These are phyloP conservation scores for Aspergillus caelatus DNA, from an alignment of 2,329 filamentous ascomycete species.

Conservation along the genomic window DNA sequence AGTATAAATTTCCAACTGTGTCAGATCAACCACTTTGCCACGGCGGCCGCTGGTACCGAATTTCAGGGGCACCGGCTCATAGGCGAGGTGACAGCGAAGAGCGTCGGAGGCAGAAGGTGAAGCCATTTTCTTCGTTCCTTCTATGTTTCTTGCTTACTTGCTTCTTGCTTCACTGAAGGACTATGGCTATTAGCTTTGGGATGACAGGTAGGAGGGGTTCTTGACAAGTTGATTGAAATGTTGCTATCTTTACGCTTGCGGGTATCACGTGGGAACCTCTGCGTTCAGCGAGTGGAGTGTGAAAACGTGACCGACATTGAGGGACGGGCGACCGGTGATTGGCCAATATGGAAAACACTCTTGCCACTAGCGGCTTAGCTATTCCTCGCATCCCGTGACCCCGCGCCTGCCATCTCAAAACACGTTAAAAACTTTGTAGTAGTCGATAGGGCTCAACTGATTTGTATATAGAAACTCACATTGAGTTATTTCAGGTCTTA, in stretches of 20 bases:
- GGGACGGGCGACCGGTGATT: neutral
- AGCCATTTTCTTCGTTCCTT: neutral
- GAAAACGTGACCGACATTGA: neutral
- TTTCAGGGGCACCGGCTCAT: slow-evolving; percentile 33
- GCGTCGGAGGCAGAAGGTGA: neutral
- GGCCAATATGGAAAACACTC: neutral
- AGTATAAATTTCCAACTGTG: slow-evolving; percentile 38
- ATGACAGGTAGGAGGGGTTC: neutral
- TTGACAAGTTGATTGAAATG: neutral
- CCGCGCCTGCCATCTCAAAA: no score
- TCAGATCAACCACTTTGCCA: slow-evolving; percentile 34
- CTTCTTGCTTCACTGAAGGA: neutral
- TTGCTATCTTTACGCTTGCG: neutral
- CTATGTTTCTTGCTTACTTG: neutral
- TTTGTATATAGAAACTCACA: no score
- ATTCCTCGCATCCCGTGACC: neutral
- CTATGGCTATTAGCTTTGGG: neutral
- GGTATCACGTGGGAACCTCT: neutral
- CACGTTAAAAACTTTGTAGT: no score
- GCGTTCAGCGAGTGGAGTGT: neutral
- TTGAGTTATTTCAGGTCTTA: no score
- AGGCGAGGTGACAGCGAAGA: slow-evolving; percentile 21
- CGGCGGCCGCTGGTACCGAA: slow-evolving; percentile 40
- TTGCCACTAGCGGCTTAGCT: neutral
- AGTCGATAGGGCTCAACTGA: no score